Evolutionary conservation across 2,329 filamentous ascomycete species (phyloP).

Genomic region (Cercospora citrullina): DNA sequence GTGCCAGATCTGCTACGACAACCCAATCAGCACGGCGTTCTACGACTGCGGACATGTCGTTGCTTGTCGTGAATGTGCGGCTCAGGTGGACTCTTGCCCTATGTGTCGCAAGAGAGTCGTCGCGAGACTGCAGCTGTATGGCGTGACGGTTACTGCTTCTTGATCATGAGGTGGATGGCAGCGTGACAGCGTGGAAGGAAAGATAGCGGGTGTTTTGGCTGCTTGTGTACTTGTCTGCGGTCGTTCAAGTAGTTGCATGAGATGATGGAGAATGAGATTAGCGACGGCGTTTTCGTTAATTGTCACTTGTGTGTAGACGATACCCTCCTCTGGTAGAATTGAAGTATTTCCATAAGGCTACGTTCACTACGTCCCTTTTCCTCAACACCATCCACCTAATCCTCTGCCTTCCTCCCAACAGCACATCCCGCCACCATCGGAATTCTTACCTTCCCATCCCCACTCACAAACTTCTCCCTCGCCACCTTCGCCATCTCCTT

Average conservation of each 20-base stretch:
- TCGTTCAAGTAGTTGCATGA: not conserved
- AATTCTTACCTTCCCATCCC: slow-evolving; percentile 3
- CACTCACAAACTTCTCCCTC: slow-evolving; percentile 13
- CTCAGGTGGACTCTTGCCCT: slow-evolving; percentile 59
- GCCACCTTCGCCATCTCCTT: slow-evolving; percentile 13
- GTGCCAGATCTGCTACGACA: slow-evolving; percentile 64
- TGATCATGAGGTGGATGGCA: not conserved
- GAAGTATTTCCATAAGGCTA: not conserved
- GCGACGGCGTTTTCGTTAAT: slow-evolving; percentile 6
- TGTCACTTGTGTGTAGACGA: slow-evolving; percentile 6
- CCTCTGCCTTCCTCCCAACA: slow-evolving; percentile 8
- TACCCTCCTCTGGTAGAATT: not conserved
- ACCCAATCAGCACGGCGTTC: slow-evolving; percentile 60
- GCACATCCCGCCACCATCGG: slow-evolving; percentile 6
- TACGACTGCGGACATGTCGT: slow-evolving; percentile 65
- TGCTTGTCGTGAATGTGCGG: slow-evolving; percentile 60
- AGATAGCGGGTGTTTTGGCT: not conserved
- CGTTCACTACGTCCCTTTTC: not conserved
- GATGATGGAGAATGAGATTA: slow-evolving; percentile 6
- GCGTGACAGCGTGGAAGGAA: not conserved
- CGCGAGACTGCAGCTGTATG: slow-evolving; percentile 58
- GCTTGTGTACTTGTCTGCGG: not conserved
- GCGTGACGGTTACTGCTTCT: slow-evolving; percentile 26
- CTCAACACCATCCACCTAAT: not conserved
- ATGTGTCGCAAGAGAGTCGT: slow-evolving; percentile 60